Evolutionary conservation across 2,329 filamentous ascomycete species (phyloP), one percentile per base, ranked within the genome.

Genomic region (Aspergillus cejpii): DNA sequence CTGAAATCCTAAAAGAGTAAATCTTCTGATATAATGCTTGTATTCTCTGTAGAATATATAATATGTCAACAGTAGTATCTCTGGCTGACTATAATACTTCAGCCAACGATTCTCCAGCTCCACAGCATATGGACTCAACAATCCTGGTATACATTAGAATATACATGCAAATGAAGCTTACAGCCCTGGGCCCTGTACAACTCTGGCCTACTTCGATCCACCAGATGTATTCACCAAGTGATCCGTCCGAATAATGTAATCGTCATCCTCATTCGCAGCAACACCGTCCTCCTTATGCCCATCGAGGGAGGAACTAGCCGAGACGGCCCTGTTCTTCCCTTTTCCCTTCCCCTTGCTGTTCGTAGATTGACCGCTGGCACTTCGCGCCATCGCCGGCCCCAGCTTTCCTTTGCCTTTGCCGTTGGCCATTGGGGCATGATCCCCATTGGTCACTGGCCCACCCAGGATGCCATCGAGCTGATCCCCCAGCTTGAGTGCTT

Each of bases 191-290:
- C 37, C 15, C n/a, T 26, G 14, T 14, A 23, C 21, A 14, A 15
- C 20, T 8, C 21, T 26, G 17, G 12, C 33, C 26, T 45, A 54
- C 23, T 44, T 36, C n/a, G 44, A 47, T 15, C 42, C 41, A 34
- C 48, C 47, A 5, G 46, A 21, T 27, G 38, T 43, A 6, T 34
- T 12, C 31, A 52, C 47, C 17, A 68, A 45, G 51, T 68, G 65
- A 36, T 67, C 65, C 2, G 65, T 69, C n/a, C 59, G 58, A 19
- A 69, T 54, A 36, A 68, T 51, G 47, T 69, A 68, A 27, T 69
- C 66, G 44, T 67, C 64, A 29, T 66, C 62, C 3, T 61, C 60
- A 27, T 57, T 61, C 24, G 55, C 58, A 2, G 52, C 57, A n/a
- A 49, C 49, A 10, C 45, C 53, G 34, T 53, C 54, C 34, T 58